Conservation (phyloP, 23 red algal species). For the Gracilaria vermiculophylla region DNA sequence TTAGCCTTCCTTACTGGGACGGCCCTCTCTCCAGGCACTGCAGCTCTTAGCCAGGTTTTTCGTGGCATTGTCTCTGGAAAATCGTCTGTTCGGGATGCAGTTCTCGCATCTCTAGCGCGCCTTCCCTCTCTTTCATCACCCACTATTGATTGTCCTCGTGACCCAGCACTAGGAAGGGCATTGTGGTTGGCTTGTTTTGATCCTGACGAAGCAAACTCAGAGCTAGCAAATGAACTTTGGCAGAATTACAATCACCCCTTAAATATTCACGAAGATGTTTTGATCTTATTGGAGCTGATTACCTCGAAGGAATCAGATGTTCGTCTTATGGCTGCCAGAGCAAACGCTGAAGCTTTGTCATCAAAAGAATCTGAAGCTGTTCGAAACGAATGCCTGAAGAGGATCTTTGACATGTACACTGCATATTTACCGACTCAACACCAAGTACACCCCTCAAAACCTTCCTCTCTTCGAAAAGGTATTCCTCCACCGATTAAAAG, state of each 20-base stretch:
- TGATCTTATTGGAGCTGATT: slow-evolving; percentile 48
- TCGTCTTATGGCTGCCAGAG: slow-evolving; percentile 56
- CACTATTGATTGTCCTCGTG: slow-evolving; percentile 41
- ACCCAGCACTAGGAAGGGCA: slow-evolving; percentile 55
- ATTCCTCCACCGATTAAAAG: slow-evolving; percentile 18
- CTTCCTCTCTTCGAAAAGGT: slow-evolving; percentile 21
- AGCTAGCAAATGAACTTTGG: slow-evolving; percentile 64
- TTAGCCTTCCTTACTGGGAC: slow-evolving; percentile 50
- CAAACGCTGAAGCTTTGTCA: slow-evolving; percentile 55
- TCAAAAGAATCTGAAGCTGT: slow-evolving; percentile 35
- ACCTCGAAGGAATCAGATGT: slow-evolving; percentile 54
- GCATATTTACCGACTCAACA: slow-evolving; percentile 6
- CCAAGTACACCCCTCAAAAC: background rate
- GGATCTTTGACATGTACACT: slow-evolving; percentile 70
- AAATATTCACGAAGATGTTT: slow-evolving; percentile 33
- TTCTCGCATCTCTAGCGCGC: slow-evolving; percentile 42
- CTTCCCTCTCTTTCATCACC: slow-evolving; percentile 50
- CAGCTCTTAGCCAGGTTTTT: slow-evolving; percentile 50
- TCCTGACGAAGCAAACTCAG: slow-evolving; percentile 62
- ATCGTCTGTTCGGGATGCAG: slow-evolving; percentile 80
- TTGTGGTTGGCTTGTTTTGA: slow-evolving; percentile 79
- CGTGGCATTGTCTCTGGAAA: slow-evolving; percentile 80
- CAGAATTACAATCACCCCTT: slow-evolving; percentile 69
- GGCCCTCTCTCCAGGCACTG: slow-evolving; percentile 58
- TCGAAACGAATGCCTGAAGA: slow-evolving; percentile 33